Conservation (phyloP, 352 stramenopile species). For the Globisporangium nunn region DNA sequence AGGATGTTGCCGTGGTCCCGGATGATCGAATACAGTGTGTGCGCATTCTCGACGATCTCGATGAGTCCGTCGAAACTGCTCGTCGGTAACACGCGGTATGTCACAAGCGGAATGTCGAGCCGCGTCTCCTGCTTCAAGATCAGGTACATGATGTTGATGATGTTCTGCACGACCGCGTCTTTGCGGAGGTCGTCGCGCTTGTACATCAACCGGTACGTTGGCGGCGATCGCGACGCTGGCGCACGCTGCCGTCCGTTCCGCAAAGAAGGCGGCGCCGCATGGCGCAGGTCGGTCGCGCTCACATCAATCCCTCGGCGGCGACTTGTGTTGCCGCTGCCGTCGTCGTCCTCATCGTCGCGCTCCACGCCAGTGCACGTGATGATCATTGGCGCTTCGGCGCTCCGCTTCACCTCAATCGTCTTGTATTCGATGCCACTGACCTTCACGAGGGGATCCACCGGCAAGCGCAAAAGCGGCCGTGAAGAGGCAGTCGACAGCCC, state of each 20-base stretch:
- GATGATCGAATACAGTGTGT: conserved; percentile 84
- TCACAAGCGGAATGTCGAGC: conserved; percentile 75
- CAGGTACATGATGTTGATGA: conserved; percentile 87
- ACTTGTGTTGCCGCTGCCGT: conserved; percentile 14
- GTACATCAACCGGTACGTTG: conserved; percentile 79
- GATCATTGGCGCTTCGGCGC: conserved; percentile 75
- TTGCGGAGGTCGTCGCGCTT: conserved; percentile 83
- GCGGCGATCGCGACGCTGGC: background rate
- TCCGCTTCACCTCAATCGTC: conserved; percentile 76
- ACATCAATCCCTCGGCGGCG: conserved; percentile 2
- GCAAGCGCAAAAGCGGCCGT: conserved; percentile 40
- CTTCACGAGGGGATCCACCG: conserved; percentile 69
- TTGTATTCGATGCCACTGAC: conserved; percentile 63
- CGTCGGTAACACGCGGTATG: conserved; percentile 80
- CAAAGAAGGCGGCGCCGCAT: conserved; percentile 23
- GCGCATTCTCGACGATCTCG: conserved; percentile 82
- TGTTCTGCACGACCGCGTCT: conserved; percentile 82
- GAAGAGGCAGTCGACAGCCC: conserved; percentile 11
- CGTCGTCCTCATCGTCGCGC: conserved; percentile 61
- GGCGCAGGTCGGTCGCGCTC: conserved; percentile 4
- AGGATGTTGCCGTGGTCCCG: conserved; percentile 75
- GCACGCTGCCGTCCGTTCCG: background rate
- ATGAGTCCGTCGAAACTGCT: conserved; percentile 82
- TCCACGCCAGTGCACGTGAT: conserved; percentile 73
- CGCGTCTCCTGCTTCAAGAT: conserved; percentile 82